Evolutionary conservation across 768 basidiomycete species (phyloP).

Genomic region (Lentinula detonsa): DNA sequence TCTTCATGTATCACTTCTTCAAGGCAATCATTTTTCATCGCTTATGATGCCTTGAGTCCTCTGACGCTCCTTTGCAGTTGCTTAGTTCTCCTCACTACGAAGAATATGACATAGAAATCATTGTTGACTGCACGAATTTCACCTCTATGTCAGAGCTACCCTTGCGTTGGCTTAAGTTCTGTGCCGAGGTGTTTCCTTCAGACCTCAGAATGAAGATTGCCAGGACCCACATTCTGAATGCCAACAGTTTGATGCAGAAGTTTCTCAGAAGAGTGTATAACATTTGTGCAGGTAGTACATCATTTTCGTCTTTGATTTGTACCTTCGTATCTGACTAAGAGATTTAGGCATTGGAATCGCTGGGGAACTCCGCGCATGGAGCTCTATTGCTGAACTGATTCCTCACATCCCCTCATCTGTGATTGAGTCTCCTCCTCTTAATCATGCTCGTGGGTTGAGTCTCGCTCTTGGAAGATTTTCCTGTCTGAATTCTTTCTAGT

Average conservation of each 20-base stretch:
- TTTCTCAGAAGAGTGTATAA: constrained; percentile 78
- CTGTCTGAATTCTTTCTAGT: constrained; percentile 28
- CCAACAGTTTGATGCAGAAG: constrained; percentile 63
- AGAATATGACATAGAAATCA: constrained; percentile 56
- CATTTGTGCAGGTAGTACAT: constrained; percentile 34
- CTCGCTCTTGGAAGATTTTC: not conserved
- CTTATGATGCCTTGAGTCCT: not conserved
- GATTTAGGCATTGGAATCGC: constrained; percentile 45
- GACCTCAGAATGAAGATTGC: constrained; percentile 63
- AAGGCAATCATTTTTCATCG: constrained; percentile 36
- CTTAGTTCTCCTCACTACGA: constrained; percentile 42
- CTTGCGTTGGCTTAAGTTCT: constrained; percentile 74
- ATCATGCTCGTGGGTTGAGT: constrained; percentile 48
- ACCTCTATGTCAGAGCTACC: constrained; percentile 72
- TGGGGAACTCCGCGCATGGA: constrained; percentile 50
- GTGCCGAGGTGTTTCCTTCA: constrained; percentile 65
- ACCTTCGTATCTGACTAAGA: not conserved
- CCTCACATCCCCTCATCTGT: constrained; percentile 46
- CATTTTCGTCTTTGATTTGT: not conserved
- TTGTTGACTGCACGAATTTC: constrained; percentile 81
- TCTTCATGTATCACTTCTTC: constrained; percentile 73
- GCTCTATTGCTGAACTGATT: constrained; percentile 55
- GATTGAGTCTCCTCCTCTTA: constrained; percentile 31
- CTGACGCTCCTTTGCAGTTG: constrained; percentile 29
- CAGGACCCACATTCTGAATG: constrained; percentile 63